Conservation (phyloP, 2,329 filamentous ascomycete genomes). For the Fusarium pseudograminearum region DNA sequence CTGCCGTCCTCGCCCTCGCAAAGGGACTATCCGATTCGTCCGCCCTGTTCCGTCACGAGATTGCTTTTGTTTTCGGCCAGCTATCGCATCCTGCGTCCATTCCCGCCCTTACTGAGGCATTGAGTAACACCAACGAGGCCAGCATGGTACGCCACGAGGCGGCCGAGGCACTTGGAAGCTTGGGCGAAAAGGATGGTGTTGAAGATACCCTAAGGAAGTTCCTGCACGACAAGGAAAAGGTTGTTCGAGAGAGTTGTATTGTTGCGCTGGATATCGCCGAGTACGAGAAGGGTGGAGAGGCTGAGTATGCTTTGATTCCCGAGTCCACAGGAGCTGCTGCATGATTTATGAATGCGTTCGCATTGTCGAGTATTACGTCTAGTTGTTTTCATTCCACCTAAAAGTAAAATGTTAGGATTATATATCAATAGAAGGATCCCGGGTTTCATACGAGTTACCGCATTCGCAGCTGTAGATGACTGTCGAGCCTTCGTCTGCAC, state of each 20-base stretch:
- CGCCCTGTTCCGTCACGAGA: conserved; percentile 95
- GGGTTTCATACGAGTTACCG: conserved; percentile 75
- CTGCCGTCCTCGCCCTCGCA: conserved; percentile 88
- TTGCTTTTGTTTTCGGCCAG: conserved; percentile 98
- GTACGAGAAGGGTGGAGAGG: conserved; percentile 88
- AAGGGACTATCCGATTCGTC: conserved; percentile 87
- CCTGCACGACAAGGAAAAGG: conserved; percentile 88
- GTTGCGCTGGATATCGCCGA: conserved; percentile 98
- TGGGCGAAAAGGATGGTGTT: conserved; percentile 93
- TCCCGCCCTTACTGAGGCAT: conserved; percentile 81
- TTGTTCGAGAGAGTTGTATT: conserved; percentile 93
- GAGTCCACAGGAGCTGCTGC: conserved; percentile 62
- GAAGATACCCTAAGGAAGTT: conserved; percentile 87
- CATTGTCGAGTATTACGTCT: conserved; percentile 42
- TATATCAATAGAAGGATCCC: conserved; percentile 27
- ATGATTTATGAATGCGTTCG: conserved; percentile 46
- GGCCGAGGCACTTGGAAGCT: conserved; percentile 92
- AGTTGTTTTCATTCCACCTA: conserved; percentile 72
- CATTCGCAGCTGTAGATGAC: conserved; percentile 92
- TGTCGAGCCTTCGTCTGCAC: conserved; percentile 95
- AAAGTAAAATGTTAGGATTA: conserved; percentile 44
- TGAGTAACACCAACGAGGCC: conserved; percentile 83
- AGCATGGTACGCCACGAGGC: conserved; percentile 99
- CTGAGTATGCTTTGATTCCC: conserved; percentile 93
- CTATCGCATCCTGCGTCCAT: conserved; percentile 97